phyloP scores from a whole-genome alignment of 139 green algal genomes.

The Chlamydomonas urium region DNA sequence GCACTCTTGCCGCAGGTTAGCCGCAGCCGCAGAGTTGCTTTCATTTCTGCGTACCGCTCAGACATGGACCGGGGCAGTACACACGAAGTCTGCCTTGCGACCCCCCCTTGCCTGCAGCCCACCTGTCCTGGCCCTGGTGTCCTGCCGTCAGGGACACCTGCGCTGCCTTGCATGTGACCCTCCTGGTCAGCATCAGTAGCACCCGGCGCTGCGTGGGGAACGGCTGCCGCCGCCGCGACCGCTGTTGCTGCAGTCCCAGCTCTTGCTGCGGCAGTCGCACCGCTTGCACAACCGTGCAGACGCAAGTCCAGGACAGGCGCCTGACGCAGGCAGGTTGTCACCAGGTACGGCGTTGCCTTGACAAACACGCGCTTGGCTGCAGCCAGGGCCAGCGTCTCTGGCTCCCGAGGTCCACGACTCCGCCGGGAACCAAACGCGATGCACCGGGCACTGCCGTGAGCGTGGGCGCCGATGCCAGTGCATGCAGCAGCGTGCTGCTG shows the following conservation, averaged over 20 bases:
- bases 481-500: background rate
- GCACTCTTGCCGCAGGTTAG: slow-evolving; percentile 69
- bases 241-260: too few relatives aligned
- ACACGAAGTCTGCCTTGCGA: too few relatives aligned
- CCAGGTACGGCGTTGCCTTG: slow-evolving; percentile 1
- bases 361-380: slow-evolving; percentile 18
- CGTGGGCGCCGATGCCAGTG: background rate
- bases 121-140: too few relatives aligned
- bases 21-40: background rate
- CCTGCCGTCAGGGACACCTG: too few relatives aligned
- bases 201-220: too few relatives aligned
- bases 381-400: background rate
- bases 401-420: slow-evolving; percentile 5
- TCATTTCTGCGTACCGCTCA: slow-evolving; percentile 9
- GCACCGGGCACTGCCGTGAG: slow-evolving; percentile 1
- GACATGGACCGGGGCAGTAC: slow-evolving; percentile 4
- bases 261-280: too few relatives aligned
- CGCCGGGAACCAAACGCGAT: background rate
- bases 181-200: too few relatives aligned
- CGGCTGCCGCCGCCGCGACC: too few relatives aligned
- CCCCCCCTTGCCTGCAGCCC: too few relatives aligned
- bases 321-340: background rate
- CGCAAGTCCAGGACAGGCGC: too few relatives aligned
- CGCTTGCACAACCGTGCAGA: too few relatives aligned
- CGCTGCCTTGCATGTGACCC: too few relatives aligned